phyloP scores from a whole-genome alignment of 2,329 filamentous ascomycete species.

The Arthrobotrys iridis region DNA sequence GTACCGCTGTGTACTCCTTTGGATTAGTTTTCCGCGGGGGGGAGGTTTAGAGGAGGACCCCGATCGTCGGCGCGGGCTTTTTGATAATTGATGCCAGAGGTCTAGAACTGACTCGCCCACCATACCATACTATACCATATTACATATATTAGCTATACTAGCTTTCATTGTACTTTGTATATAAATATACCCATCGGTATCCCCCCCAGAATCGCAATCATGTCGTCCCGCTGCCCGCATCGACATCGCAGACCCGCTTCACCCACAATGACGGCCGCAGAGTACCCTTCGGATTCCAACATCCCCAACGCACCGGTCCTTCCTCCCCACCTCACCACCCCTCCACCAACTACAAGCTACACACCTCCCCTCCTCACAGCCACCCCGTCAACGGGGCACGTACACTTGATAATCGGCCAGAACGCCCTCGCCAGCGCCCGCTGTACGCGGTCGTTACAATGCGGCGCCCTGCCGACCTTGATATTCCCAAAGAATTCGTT shows the following conservation, averaged over 20 bases:
- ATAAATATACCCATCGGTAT: slow-evolving; percentile 1
- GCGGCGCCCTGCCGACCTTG: slow-evolving; percentile 82
- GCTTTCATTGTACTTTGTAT: not conserved
- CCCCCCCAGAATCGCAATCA: not conserved
- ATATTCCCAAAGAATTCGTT: slow-evolving; percentile 72
- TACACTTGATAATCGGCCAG: slow-evolving; percentile 86
- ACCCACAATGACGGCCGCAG: slow-evolving; percentile 27
- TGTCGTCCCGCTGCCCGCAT: slow-evolving; percentile 31
- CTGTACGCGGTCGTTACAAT: slow-evolving; percentile 79
- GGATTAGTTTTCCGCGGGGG: slow-evolving; percentile 33
- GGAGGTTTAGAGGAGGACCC: not conserved
- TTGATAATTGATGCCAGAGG: too few species aligned
- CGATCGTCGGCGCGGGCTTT: slow-evolving; percentile 14
- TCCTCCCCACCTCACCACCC: not conserved
- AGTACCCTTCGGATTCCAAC: slow-evolving; percentile 7
- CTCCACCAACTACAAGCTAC: not conserved
- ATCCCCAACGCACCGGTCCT: not conserved
- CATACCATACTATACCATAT: too few species aligned
- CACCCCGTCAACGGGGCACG: slow-evolving; percentile 73
- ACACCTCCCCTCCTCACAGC: slow-evolving; percentile 71
- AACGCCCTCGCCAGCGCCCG: slow-evolving; percentile 87
- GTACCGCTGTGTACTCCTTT: too few species aligned
- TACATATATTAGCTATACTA: not conserved
- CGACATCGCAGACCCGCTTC: slow-evolving; percentile 16
- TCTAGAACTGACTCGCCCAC: too few species aligned